phyloP scores from a whole-genome alignment of 352 stramenopile genomes.

The Pythium aristosporum region DNA sequence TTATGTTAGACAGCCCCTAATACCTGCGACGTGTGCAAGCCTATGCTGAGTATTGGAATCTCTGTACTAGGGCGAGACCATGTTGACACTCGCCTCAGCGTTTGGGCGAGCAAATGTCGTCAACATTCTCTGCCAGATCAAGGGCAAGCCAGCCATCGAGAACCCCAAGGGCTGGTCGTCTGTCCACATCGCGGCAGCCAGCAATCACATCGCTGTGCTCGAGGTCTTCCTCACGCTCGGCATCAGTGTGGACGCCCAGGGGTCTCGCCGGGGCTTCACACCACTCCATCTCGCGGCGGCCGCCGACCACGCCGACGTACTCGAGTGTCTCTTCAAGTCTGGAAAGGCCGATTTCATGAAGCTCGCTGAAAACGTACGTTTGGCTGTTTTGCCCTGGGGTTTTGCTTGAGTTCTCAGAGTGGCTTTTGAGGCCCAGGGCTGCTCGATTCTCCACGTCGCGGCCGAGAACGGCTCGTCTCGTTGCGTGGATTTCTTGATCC shows the following conservation, averaged over 20 bases:
- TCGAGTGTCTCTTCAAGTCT: slow-evolving; percentile 38
- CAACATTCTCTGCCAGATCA: slow-evolving; percentile 65
- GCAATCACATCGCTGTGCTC: slow-evolving; percentile 51
- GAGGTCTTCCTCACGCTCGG: slow-evolving; percentile 42
- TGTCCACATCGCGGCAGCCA: slow-evolving; percentile 54
- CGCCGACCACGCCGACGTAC: slow-evolving; percentile 53
- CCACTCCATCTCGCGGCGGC: slow-evolving; percentile 56
- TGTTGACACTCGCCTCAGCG: slow-evolving; percentile 60
- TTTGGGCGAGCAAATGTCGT: slow-evolving; percentile 49
- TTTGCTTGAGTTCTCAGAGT: background rate
- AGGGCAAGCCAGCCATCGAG: slow-evolving; percentile 51
- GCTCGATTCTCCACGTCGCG: slow-evolving; percentile 58
- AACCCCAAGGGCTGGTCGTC: slow-evolving; percentile 73
- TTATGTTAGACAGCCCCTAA: slow-evolving; percentile 14
- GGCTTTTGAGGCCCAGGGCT: slow-evolving; percentile 31
- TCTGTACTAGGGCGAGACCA: slow-evolving; percentile 56
- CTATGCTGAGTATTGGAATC: background rate
- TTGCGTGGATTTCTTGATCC: slow-evolving; percentile 48
- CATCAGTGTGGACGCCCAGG: slow-evolving; percentile 43
- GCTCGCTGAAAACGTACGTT: slow-evolving; percentile 44
- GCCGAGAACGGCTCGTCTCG: slow-evolving; percentile 40
- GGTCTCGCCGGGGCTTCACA: slow-evolving; percentile 54
- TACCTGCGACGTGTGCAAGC: slow-evolving; percentile 17
- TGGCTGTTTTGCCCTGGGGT: background rate
- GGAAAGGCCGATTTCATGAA: slow-evolving; percentile 50